Base-by-base conservation (phyloP, 2,329 filamentous ascomycete species). In the Talaromyces sp. region DNA sequence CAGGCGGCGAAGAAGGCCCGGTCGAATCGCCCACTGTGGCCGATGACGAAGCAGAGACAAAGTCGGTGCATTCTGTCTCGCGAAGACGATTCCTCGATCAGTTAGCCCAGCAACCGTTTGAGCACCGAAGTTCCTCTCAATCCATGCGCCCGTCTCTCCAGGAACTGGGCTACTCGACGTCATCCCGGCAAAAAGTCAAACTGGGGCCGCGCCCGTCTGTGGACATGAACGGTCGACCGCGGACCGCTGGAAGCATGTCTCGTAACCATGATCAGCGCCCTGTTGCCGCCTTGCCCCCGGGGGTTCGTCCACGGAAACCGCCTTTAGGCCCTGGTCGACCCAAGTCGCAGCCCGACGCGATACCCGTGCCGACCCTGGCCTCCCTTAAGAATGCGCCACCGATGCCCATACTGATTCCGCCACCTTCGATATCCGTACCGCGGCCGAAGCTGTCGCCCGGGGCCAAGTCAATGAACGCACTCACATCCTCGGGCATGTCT, bases 151-250 rank as follows among this genome's bases (percentile, higher is more conserved):
- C 79, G 18, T 78, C 79, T 0, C 67, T 78, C 33, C 73, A 72
- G 28, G 80, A 82, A 56, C 70, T 81, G 36, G 78, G 79, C 59
- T 74, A 73, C 28, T 72, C 73, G 14, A 74, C 71, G 53, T 69
- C 73, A 51, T 72, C 72, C 59, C 72, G 70, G 63, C 81, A 81
- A 59, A 97, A 96, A 73, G 88, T 96, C 61, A 97, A 96, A 76
- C 85, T 96, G 51, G 95, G 88, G 1, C 94, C 95, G 9, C 85
- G 94, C 53, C 92, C 92, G 30, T 94, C 92, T 64, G 79, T 83
- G 47, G 76, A 81, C 66, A 82, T 85, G 61, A 82, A 83, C 68
- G 84, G 87, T 63, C 83, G 88, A 54, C 83, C 84, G 53, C 81
- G 89, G 77, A 77, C 87, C 73, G 76, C 83, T 58, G 77, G 87